Base-by-base conservation (phyloP, 2,329 filamentous ascomycete species). In the Aspergillus texensis region DNA sequence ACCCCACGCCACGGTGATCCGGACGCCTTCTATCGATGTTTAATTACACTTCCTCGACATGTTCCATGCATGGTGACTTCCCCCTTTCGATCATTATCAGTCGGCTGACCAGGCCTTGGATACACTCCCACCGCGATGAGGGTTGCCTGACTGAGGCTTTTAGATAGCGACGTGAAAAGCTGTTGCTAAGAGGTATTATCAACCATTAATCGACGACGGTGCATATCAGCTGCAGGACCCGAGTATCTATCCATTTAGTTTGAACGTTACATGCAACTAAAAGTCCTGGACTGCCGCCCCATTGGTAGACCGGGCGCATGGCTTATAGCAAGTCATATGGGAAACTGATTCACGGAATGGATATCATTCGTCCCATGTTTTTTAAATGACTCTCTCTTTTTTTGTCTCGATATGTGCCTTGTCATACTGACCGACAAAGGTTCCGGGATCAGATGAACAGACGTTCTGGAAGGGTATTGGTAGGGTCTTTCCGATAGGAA, bases 201-300 rank as follows among this genome's bases (percentile, higher is more conserved):
- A 71, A 70, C 60, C 43, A 58, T 28, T 58, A 60, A 62, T 58
- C 34, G 61, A 64, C 62, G 56, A 36, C 55, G 26, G 54, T 66
- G 68, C 72, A 73, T 74, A 74, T 74, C 72, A 72, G 67, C 67
- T 71, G 70, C 65, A 70, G 66, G 65, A 66, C 64, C 58, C 60
- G 50, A 61, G 62, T 66, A 55, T 55, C 52, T 39, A 26, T 52
- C 32, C 52, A 14, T 36, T 53, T 55, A 67, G 61, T 60, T 60
- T 57, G 34, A 59, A 62, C 60, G 60, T 64, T 64, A 58, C 48
- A 53, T 66, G 64, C 64, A 58, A 57, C 64, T 66, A 64, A 67
- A 61, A 39, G 48, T 53, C 58, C 45, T 57, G 43, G 52, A 59
- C 43, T 12, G 24, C 4, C 55, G 32, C 52, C 46, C 55, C 61